Base-by-base conservation (phyloP, 2,329 filamentous ascomycete genomes). In the Fusarium lateritium region DNA sequence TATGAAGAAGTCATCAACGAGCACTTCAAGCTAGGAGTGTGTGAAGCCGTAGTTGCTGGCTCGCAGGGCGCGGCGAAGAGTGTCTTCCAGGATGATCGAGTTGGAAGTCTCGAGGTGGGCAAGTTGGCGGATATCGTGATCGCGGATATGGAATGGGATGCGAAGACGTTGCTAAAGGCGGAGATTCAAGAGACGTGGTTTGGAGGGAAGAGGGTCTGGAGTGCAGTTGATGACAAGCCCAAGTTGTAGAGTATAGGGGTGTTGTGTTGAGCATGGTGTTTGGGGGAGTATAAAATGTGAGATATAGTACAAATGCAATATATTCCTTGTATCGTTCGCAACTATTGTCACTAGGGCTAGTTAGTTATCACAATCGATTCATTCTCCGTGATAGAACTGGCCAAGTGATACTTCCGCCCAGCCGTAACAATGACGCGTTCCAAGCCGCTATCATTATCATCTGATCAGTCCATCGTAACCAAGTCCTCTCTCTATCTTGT, bases 81-180 rank as follows among this genome's bases (percentile, higher is more conserved):
- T 40, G 85, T 83, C 22, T 88, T 87, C 6, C 86, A 88, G 22
- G 76, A 80, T 1, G 73, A 71, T 6, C 77, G 82, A 57, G 77
- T 85, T 3, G 88, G 88, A 1, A 83, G 79, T 43, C 69, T 90
- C 43, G 81, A 83, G 67, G 76, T 76, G 3, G 87, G 86, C 0
- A 83, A 84, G 77, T 75, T 81, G 65, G 88, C 88, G 3, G 86
- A 90, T 69, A 84, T 90, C 53, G 83, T 85, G 4, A 71, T 79
- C 6, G 70, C 79, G 4, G 78, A 81, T 45, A 76, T 87, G 83
- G 76, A 80, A 44, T 88, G 85, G 83, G 81, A 84, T 33, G 78
- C 81, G 15, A 78, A 79, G 26, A 80, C 76, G 57, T 71, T 89
- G 61, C 75, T 87, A 42, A 76, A 80, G 26, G 83, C 84, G 0